A percentile compares a stretch with the other conserved stretches of the same genome.
Evolutionary conservation across 768 basidiomycete species (phyloP).

Genomic region (Panus rudis): DNA sequence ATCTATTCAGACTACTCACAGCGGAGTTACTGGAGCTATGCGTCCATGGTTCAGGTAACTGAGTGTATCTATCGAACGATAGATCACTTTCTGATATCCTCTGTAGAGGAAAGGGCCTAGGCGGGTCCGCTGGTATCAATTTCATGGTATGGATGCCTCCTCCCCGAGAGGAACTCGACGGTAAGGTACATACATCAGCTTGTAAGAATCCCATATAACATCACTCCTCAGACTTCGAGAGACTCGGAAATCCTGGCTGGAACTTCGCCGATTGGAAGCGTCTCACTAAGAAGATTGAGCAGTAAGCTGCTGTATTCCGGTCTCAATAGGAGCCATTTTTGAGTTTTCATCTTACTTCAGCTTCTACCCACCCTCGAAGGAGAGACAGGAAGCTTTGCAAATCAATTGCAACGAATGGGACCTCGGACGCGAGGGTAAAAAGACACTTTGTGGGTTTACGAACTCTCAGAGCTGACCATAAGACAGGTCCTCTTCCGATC

Average conservation of each 20-base stretch:
- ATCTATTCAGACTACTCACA: neutral
- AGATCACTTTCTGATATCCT: neutral
- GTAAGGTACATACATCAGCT: no score
- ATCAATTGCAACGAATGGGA: no score
- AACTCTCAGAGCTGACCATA: no score
- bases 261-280: constrained; percentile 3
- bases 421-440: no score
- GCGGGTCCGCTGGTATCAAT: constrained; percentile 15
- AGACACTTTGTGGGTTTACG: no score
- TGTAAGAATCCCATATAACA: no score
- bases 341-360: no score
- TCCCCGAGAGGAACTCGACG: constrained; percentile 17
- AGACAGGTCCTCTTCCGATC: no score
- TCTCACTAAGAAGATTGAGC: neutral
- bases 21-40: neutral
- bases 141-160: constrained; percentile 19
- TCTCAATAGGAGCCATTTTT: no score
- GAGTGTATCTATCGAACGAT: neutral
- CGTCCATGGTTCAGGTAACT: neutral
- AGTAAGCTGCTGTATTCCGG: no score
- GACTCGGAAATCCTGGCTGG: neutral
- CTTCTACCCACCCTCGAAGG: no score
- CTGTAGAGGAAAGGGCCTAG: neutral
- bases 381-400: no score
- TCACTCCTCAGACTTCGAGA: neutral